These are phyloP conservation scores for Psilocybe cubensis DNA, from an alignment of 768 basidiomycete species.

Conservation along the genomic window DNA sequence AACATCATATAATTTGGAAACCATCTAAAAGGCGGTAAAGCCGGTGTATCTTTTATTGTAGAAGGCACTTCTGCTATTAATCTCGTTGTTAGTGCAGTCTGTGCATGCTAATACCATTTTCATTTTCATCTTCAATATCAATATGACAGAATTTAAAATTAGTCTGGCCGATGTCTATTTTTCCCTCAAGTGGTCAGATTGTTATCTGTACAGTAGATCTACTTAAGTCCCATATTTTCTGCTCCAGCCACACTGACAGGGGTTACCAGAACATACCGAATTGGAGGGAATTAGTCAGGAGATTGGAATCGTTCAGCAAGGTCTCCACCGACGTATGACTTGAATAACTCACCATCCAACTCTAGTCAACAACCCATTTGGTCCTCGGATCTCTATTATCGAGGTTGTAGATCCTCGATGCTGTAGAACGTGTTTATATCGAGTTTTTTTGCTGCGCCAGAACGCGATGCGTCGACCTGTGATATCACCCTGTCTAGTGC, in stretches of 20 bases:
- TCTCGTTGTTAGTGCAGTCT: background rate
- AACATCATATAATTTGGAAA: constrained; percentile 16
- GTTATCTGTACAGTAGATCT: too few species aligned
- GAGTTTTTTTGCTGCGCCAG: constrained; percentile 39
- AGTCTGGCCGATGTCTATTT: too few species aligned
- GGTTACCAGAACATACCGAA: too few species aligned
- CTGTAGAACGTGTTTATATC: constrained; percentile 53
- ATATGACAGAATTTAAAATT: too few species aligned
- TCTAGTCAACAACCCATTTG: background rate
- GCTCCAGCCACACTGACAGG: too few species aligned
- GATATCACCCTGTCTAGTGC: constrained; percentile 52
- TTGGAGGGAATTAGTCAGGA: too few species aligned
- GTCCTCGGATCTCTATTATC: background rate
- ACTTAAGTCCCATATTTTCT: too few species aligned
- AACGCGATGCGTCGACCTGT: constrained; percentile 36
- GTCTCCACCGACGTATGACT: too few species aligned
- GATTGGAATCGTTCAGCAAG: too few species aligned
- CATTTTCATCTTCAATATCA: background rate
- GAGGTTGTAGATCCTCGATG: constrained; percentile 21
- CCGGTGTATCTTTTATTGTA: constrained; percentile 20
- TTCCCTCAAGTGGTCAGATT: background rate
- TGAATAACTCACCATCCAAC: too few species aligned
- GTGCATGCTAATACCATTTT: background rate
- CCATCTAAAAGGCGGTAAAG: constrained; percentile 6
- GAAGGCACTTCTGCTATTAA: background rate